Evolutionary conservation across 2,329 filamentous ascomycete species (phyloP), one percentile per base, ranked within the genome.

Genomic region (Fusarium sp.): DNA sequence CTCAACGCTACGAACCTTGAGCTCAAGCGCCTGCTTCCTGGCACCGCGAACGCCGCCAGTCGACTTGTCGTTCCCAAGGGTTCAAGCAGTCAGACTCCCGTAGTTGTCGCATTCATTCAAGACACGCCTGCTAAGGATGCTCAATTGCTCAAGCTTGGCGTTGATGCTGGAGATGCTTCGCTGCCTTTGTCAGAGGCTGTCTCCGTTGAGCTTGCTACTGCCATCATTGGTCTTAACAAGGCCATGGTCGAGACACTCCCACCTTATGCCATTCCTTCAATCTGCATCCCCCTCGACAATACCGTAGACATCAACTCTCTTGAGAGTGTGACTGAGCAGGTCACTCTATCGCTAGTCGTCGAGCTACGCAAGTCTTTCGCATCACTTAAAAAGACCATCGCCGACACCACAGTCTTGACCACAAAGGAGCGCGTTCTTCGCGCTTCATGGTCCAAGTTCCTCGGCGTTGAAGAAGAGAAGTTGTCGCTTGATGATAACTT

Each of bases 401-500:
- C 63, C 3, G 66, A 71, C 3, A 54, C 65, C 1, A 63, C 64
- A 5, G 44, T 73, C 4, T 38, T 75, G 63, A 73, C 66, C 2
- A 58, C 58, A 10, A 73, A 66, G 39, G 73, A 75, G 33, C 60
- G 54, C 2, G 58, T 57, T 0, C 73, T 75, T 42, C 61, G 67
- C 3, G 49, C 61, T 3, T 43, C 70, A 4, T 75, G 73, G 73
- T 53, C 71, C 11, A 71, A 63, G 28, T 75, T 74, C 42, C 48
- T 75, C 2, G 42, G 48, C 0, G 33, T 73, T 6, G 68, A 74
- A 8, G 69, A 73, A 8, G 66, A 68, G 21, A 73, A 74, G 50
- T 21, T 75, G 9, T 69, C 71, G 0, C 58, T 75, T 2, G 73
- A 75, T n/a, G 73, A 75, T 28, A 75, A 75, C 41, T 75, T 75